Percentiles rank a stretch among this genome's conserved stretches.
Evolutionary conservation across 2,329 filamentous ascomycete genomes (phyloP).

Genomic region (Colletotrichum eremochloae): DNA sequence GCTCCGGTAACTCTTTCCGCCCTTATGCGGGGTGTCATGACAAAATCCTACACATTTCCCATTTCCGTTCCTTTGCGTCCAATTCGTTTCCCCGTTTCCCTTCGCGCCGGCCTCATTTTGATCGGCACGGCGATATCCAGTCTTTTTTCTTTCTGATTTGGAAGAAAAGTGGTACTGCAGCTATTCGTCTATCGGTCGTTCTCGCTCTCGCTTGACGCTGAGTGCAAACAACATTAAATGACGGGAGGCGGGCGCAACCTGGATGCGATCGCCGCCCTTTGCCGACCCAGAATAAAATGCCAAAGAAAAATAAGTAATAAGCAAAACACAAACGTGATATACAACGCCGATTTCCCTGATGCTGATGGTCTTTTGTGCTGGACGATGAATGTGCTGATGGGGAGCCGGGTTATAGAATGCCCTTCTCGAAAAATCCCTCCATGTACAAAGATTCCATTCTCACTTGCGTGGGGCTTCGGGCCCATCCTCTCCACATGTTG

Average conservation of each 20-base stretch:
- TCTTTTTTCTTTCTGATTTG: background rate
- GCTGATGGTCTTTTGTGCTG: constrained; percentile 33
- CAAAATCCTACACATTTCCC: constrained; percentile 37
- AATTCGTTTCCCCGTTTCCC: constrained; percentile 16
- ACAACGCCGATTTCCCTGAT: constrained; percentile 40
- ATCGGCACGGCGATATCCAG: background rate
- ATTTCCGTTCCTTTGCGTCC: constrained; percentile 19
- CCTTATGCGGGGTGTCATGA: constrained; percentile 22
- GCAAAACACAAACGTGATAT: constrained; percentile 31
- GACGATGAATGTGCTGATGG: constrained; percentile 30
- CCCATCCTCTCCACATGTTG: constrained; percentile 24
- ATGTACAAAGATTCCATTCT: constrained; percentile 25
- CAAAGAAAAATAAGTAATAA: constrained; percentile 22
- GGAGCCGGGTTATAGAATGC: background rate
- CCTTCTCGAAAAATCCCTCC: constrained; percentile 7
- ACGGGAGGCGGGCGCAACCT: constrained; percentile 10
- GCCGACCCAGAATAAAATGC: constrained; percentile 35
- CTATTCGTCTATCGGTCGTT: constrained; percentile 25
- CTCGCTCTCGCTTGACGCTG: constrained; percentile 17
- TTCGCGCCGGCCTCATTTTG: background rate
- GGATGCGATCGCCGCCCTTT: constrained; percentile 12
- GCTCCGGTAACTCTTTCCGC: constrained; percentile 1
- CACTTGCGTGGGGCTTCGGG: constrained; percentile 8
- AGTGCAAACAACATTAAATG: constrained; percentile 39
- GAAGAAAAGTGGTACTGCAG: background rate